Evolutionary conservation across 768 basidiomycete genomes (phyloP), one percentile per base, ranked within the genome.

Genomic region (Phanerochaete carnosa): DNA sequence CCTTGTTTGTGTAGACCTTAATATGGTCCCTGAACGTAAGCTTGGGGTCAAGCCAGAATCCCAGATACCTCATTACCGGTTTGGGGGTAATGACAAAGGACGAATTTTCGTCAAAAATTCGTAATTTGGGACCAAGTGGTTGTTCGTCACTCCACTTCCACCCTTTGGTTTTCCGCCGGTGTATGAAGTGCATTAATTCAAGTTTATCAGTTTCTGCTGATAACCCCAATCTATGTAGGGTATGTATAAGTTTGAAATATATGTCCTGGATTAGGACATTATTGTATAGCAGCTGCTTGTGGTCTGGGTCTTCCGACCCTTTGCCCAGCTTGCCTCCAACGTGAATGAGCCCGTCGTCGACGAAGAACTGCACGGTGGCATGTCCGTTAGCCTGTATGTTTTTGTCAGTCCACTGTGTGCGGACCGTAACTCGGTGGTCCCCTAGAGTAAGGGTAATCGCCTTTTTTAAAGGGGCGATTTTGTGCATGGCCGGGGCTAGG

Each of bases 11-110:
- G 33, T 64, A 66, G 28, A 51, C 57, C 13, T 37, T 5, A 13
- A 64, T 55, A 33, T 65, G 64, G n/a, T 49, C 37, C 1, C 53
- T 5, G 30, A 63, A 67, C 1, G 55, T 29, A 19, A 67, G 62
- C 35, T 49, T 53, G 8, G 58, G 58, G 32, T 65, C 66, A 3
- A 67, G 33, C 37, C 43, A 64, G 55, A 68, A 66, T 1, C 67
- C 63, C 1, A 68, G 67, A 54, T 68, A 62, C 9, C 63, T n/a
- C 23, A 62, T 45, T 3, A 28, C 7, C 12, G 22, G 22, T 25
- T 50, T 50, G 25, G 49, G 49, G 22, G 13, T 47, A 64, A 65
- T 2, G 15, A 25, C 45, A n/a, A 11, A n/a, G 43, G 5, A 2
- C 7, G n/a, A 4, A 8, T 64, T 62, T 3, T 61, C 56, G 28